phyloP scores from a whole-genome alignment of 108 stramenopile species.

The Stephanodiscus minutulus region DNA sequence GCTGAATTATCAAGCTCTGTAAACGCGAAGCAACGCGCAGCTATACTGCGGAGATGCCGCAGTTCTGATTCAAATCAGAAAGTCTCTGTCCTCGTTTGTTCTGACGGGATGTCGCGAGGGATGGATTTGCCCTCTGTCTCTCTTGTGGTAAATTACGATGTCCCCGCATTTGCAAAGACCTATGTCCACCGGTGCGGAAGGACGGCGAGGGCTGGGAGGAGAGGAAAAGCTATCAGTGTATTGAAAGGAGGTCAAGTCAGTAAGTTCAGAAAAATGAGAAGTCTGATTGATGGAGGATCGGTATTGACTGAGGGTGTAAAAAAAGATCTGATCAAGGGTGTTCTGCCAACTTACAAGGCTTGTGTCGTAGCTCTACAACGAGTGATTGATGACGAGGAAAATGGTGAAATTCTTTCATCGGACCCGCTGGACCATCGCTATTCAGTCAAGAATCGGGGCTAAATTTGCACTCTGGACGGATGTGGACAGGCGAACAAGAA shows the following conservation, averaged over 20 bases:
- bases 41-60: conserved; percentile 67
- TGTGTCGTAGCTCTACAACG: conserved; percentile 58
- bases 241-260: conserved; percentile 74
- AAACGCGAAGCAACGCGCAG: conserved; percentile 65
- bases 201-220: conserved; percentile 78
- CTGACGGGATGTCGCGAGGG: conserved; percentile 87
- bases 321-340: conserved; percentile 59
- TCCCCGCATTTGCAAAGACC: conserved; percentile 80
- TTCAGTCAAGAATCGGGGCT: neutral
- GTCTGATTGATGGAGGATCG: conserved; percentile 56
- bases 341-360: conserved; percentile 53
- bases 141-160: conserved; percentile 81
- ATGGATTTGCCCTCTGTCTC: conserved; percentile 75
- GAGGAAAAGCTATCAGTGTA: conserved; percentile 70
- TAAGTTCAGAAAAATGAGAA: conserved; percentile 66
- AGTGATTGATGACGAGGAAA: conserved; percentile 71
- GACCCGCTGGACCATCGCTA: conserved; percentile 18
- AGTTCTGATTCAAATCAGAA: conserved; percentile 26
- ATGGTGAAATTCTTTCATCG: conserved; percentile 33
- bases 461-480: neutral
- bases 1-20: conserved; percentile 81
- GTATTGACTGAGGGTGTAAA: conserved; percentile 45
- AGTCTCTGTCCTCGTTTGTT: conserved; percentile 74
- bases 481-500: too few species aligned
- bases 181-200: conserved; percentile 87